Base-by-base conservation (phyloP, 208 protist species). In the Trypanosoma congolense region DNA sequence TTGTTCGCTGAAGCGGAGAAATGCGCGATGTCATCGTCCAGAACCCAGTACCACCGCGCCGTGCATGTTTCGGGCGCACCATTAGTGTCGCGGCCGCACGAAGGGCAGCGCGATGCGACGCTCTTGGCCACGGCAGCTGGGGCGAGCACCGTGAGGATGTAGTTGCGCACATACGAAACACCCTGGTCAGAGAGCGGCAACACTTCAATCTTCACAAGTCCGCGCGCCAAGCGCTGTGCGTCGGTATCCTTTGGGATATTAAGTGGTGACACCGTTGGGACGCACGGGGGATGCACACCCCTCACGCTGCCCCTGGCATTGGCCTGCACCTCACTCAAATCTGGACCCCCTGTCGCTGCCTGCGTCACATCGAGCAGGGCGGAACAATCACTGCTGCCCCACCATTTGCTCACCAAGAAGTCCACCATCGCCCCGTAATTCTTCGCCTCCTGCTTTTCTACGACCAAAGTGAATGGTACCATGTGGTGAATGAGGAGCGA, bases 1-100 rank as follows among this genome's bases (percentile, higher is more conserved):
- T 40, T 60, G 47, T 80, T 22, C 38, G 50, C 22, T 9, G 66
- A 49, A 26, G 56, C 45, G 54, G 73, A 63, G 38, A 95, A 90
- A 52, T 54, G 53, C 43, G 73, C 79, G 48, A 95, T 88, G 51
- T 95, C 89, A 57, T 95, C 89, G 36, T 95, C 89, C n/a, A 95
- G 56, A 0, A 95, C 87, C 86, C 89, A 95, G 49, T 53, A 77
- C 71, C 71, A 77, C 29, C 50, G 33, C 8, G 45, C 61, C 24
- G 14, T 25, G 31, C 2, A 36, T 46, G 22, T 21, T 36, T n/a
- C 18, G n/a, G 18, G 2, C 16, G 16, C 29, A n/a, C 22, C 18
- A 4, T 40, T 38, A 22, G 18, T 53, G 18, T 40, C 14, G 10
- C 5, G 10, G 9, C 30, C 28, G 24, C 10, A 51, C 12, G 5